Evolutionary conservation across 495 filamentous ascomycete species (phyloP).

Genomic region (Penicillium bialowiezense): DNA sequence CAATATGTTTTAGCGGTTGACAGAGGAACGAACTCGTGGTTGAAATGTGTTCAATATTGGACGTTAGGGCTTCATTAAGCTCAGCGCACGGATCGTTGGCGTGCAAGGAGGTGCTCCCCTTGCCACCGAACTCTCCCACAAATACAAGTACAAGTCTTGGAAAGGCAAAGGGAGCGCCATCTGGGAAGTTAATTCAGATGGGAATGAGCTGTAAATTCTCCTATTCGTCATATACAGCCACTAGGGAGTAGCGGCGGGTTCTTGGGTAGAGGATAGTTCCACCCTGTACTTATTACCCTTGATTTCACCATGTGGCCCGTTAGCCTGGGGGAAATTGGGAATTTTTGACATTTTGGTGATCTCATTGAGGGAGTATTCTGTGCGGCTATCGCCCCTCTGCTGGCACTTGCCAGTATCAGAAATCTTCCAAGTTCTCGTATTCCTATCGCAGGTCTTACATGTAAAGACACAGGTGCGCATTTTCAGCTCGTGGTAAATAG

Average conservation of each 20-base stretch:
- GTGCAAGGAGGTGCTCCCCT: slow-evolving; percentile 9
- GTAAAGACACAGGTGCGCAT: neutral
- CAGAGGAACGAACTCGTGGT: neutral
- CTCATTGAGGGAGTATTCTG: too few relatives aligned
- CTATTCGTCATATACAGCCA: neutral
- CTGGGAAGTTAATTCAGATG: neutral
- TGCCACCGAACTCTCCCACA: neutral
- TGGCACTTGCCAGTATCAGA: too few relatives aligned
- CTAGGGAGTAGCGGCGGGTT: neutral
- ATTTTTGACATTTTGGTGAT: too few relatives aligned
- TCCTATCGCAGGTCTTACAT: neutral
- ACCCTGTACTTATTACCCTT: neutral
- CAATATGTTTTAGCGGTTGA: neutral
- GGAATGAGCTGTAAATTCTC: neutral
- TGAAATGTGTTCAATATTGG: slow-evolving; percentile 3
- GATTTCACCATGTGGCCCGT: too few relatives aligned
- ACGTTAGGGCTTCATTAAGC: slow-evolving; percentile 17
- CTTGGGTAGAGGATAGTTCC: slow-evolving; percentile 1
- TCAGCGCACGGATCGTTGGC: slow-evolving; percentile 11
- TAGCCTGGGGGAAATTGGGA: too few relatives aligned
- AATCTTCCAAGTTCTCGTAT: too few relatives aligned
- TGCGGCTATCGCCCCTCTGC: too few relatives aligned
- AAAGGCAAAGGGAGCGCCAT: too few relatives aligned
- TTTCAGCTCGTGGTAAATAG: neutral
- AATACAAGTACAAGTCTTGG: neutral